Base-by-base conservation (phyloP, 495 filamentous ascomycete species). In the Podospora comata region DNA sequence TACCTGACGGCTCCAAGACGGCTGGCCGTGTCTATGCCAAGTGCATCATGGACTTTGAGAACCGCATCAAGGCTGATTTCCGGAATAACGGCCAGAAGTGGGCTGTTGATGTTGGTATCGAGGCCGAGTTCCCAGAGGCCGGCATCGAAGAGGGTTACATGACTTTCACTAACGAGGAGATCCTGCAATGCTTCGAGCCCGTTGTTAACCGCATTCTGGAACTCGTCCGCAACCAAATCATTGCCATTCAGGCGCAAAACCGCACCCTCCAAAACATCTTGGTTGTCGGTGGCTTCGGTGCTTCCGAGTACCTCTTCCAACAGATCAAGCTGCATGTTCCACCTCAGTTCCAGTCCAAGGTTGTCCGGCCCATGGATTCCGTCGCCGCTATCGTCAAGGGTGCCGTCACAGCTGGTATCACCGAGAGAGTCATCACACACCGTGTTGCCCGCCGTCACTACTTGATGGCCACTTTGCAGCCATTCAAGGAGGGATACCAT, bases 371-470 rank as follows among this genome's bases (percentile, higher is more conserved):
- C 60, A 91, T 91, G 89, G 89, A 91, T 80, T 90, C 88, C 60
- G 89, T 91, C 34, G 89, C 89, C 44, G 89, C 89, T 66, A 91
- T 91, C 65, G 89, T 91, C 77, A 91, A 91, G 80, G 89, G 89
- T 54, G 89, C 89, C 60, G 89, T 91, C 63, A 91, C 89, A 13
- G 89, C 95, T 55, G 95, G 95, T 82, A 98, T 99, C 73, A 97
- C 94, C 1, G 96, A 99, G 76, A 89, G 94, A 67, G 91, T 99
- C 69, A 88, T 99, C 74, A 99, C 96, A 4, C 93, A 94, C 71
- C 95, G 95, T 85, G 92, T 99, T 66, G 95, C 95, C n/a, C 91
- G 95, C 79, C 89, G 95, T 53, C 95, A 99, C 79, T 99, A 99
- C 77, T 92, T 99, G 67, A 98, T 99, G 95, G 96, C 95, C 56